Conservation (phyloP, 139 green algal species). For the Choricystis sp. region DNA sequence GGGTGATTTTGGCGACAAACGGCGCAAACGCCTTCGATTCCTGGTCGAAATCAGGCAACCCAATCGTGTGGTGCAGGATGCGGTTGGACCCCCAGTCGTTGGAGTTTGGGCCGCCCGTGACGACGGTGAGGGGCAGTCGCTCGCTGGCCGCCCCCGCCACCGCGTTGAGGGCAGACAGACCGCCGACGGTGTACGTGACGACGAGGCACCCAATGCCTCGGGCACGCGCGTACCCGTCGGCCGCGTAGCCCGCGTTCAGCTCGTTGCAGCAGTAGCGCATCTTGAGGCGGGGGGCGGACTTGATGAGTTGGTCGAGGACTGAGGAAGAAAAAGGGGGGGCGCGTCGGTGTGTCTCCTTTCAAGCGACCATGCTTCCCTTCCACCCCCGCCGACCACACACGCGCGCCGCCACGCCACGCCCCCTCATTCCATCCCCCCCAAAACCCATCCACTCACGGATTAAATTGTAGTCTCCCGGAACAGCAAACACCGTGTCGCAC, state of each 20-base stretch:
- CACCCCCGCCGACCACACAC: too few relatives aligned
- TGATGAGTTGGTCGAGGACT: slow-evolving; percentile 44
- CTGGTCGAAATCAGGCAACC: slow-evolving; percentile 37
- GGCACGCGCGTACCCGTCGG: slow-evolving; percentile 56
- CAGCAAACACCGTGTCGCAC: neutral
- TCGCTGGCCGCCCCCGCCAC: slow-evolving; percentile 45
- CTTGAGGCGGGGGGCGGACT: slow-evolving; percentile 15
- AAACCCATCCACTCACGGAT: too few relatives aligned
- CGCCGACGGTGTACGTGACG: slow-evolving; percentile 64
- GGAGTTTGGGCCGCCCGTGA: slow-evolving; percentile 40
- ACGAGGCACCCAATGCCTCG: slow-evolving; percentile 38
- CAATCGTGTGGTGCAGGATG: slow-evolving; percentile 63
- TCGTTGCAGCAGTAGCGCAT: slow-evolving; percentile 61
- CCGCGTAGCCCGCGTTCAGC: slow-evolving; percentile 72
- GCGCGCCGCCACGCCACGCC: too few relatives aligned
- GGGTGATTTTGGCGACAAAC: neutral
- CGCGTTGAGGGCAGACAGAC: slow-evolving; percentile 14
- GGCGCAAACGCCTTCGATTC: slow-evolving; percentile 3
- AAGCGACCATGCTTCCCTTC: too few relatives aligned
- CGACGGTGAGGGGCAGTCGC: slow-evolving; percentile 45
- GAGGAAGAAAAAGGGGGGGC: too few relatives aligned
- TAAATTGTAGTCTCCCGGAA: slow-evolving; percentile 39
- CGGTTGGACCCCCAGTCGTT: slow-evolving; percentile 56
- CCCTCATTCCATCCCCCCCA: too few relatives aligned
- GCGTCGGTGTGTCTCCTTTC: too few relatives aligned